These are phyloP conservation scores for Leptographium galeiforme DNA, from an alignment of 2,329 filamentous ascomycete genomes.

Conservation along the genomic window DNA sequence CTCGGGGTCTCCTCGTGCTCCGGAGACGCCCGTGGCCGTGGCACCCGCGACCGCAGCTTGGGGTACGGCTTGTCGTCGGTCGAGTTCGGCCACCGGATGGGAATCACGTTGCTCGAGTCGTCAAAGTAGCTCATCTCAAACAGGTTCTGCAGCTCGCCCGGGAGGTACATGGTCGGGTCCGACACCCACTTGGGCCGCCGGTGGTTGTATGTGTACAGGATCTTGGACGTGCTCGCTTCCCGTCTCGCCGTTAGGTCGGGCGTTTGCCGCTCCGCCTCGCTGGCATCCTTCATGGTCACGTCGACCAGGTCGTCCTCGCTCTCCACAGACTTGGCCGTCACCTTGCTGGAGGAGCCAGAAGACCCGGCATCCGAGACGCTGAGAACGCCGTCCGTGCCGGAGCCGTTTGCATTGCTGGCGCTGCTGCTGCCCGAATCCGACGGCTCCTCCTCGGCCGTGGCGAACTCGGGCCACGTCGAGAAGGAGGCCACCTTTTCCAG, in stretches of 20 bases:
- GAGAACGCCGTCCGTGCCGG: background rate
- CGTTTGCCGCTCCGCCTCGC: slow-evolving; percentile 19
- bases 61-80: slow-evolving; percentile 46
- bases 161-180: slow-evolving; percentile 42
- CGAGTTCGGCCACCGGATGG: slow-evolving; percentile 54
- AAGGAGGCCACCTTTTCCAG: slow-evolving; percentile 62
- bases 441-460: slow-evolving; percentile 35
- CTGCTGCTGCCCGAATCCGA: background rate
- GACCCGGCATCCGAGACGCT: slow-evolving; percentile 48
- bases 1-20: slow-evolving; percentile 32
- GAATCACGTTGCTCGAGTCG: slow-evolving; percentile 44
- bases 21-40: slow-evolving; percentile 20
- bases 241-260: background rate
- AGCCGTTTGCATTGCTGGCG: background rate
- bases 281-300: slow-evolving; percentile 64
- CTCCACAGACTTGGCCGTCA: slow-evolving; percentile 67
- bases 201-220: slow-evolving; percentile 34
- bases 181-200: slow-evolving; percentile 37
- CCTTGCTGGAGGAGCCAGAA: slow-evolving; percentile 50
- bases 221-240: slow-evolving; percentile 8
- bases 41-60: slow-evolving; percentile 32
- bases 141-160: slow-evolving; percentile 50
- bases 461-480: slow-evolving; percentile 56
- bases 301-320: slow-evolving; percentile 87
- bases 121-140: slow-evolving; percentile 64